A percentile compares a stretch with the other conserved stretches of the same genome.
phyloP scores from a whole-genome alignment of 1,284 basidiomycete genomes.

The Naganishia albida region DNA sequence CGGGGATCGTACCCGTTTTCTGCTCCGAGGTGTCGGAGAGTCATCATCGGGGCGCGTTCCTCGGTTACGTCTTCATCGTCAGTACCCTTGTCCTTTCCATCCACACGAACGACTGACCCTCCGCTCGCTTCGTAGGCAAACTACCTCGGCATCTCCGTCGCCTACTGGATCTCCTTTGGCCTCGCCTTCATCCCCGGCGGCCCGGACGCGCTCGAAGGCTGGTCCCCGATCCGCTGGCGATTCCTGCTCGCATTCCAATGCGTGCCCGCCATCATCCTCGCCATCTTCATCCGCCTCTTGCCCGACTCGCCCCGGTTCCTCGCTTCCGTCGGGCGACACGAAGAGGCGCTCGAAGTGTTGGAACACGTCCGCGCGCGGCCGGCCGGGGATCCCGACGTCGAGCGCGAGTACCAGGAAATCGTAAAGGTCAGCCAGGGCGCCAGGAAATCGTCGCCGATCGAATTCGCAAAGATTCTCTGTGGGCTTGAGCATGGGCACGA shows the following conservation, averaged over 20 bases:
- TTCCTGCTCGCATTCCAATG: constrained; percentile 38
- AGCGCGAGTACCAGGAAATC: constrained; percentile 37
- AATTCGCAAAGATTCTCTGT: constrained; percentile 38
- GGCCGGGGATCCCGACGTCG: constrained; percentile 22
- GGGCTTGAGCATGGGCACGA: constrained; percentile 31
- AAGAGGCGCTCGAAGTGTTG: constrained; percentile 42
- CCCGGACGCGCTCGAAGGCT: constrained; percentile 41
- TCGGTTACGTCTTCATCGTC: constrained; percentile 41
- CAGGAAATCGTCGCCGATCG: constrained; percentile 33
- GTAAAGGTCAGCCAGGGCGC: constrained; percentile 34
- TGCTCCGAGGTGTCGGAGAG: constrained; percentile 44
- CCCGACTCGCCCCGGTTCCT: constrained; percentile 45
- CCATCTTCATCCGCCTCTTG: constrained; percentile 38
- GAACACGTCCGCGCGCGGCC: constrained; percentile 33
- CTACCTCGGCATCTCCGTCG: constrained; percentile 16
- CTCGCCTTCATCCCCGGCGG: constrained; percentile 30
- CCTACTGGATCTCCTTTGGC: constrained; percentile 54
- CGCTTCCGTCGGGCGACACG: constrained; percentile 40
- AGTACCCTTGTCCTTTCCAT: constrained; percentile 34
- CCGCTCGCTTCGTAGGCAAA: constrained; percentile 48
- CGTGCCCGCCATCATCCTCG: constrained; percentile 38
- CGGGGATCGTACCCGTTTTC: constrained; percentile 45
- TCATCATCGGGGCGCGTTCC: constrained; percentile 39
- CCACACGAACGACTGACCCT: constrained; percentile 26
- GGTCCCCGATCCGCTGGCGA: constrained; percentile 12